Conservation (phyloP, 2,329 filamentous ascomycete genomes). For the Cordyceps farinosa region DNA sequence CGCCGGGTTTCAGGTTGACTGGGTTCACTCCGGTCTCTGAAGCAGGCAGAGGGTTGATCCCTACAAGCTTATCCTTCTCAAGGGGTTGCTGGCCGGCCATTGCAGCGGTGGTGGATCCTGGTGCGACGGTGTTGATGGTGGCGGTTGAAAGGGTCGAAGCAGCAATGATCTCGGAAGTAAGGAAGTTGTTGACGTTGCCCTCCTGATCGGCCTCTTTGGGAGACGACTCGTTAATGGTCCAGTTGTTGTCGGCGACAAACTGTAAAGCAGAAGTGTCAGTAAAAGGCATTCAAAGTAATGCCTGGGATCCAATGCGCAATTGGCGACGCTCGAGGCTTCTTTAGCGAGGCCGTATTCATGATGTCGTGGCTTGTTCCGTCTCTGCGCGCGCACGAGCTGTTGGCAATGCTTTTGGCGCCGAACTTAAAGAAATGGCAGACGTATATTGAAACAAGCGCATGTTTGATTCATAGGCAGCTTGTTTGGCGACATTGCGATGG, state of each 20-base stretch:
- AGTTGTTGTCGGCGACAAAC: constrained; percentile 94
- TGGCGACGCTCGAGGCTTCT: neutral
- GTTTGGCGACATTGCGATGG: neutral
- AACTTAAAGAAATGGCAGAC: neutral
- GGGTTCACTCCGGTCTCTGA: constrained; percentile 70
- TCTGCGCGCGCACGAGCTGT: neutral
- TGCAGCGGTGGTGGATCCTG: constrained; percentile 67
- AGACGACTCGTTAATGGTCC: constrained; percentile 77
- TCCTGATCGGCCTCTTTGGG: constrained; percentile 78
- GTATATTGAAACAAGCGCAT: neutral
- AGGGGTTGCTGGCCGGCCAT: constrained; percentile 59
- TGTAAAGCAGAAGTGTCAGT: constrained; percentile 35
- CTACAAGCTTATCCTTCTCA: constrained; percentile 51
- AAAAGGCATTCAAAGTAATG: neutral
- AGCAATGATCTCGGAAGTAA: constrained; percentile 68
- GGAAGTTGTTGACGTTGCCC: constrained; percentile 90
- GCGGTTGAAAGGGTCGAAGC: constrained; percentile 43
- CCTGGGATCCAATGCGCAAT: neutral
- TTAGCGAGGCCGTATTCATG: neutral
- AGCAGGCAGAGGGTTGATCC: constrained; percentile 60
- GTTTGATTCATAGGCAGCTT: neutral
- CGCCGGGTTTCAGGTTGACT: constrained; percentile 72
- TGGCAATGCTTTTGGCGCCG: neutral
- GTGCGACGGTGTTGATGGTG: constrained; percentile 63
- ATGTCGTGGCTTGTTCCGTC: neutral